Evolutionary conservation across 192 early-diverging fungal species (phyloP).

Genomic region (Phycomyces blakesleeanus): DNA sequence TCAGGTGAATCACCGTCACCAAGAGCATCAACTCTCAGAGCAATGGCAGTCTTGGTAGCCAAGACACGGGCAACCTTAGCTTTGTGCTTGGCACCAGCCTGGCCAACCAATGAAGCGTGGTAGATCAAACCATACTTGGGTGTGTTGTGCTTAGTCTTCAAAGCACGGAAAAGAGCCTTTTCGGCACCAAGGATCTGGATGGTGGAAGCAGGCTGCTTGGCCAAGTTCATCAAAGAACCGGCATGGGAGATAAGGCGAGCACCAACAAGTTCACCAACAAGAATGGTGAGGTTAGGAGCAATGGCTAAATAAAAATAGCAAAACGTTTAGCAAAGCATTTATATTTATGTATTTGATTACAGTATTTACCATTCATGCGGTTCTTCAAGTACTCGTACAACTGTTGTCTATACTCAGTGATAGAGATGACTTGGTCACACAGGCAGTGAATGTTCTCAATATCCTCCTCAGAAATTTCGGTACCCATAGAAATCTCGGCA

Average conservation of each 20-base stretch:
- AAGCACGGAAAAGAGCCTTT: slow-evolving; percentile 96
- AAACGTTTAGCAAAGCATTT: too few species aligned
- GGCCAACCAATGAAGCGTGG: slow-evolving; percentile 94
- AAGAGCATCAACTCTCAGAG: slow-evolving; percentile 90
- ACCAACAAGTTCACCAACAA: slow-evolving; percentile 96
- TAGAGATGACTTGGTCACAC: slow-evolving; percentile 94
- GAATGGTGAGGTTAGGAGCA: slow-evolving; percentile 84
- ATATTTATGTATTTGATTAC: too few species aligned
- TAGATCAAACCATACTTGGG: slow-evolving; percentile 98
- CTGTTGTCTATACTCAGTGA: slow-evolving; percentile 92
- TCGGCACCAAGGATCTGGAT: slow-evolving; percentile 98
- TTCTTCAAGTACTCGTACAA: slow-evolving; percentile 97
- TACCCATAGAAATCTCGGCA: slow-evolving; percentile 98
- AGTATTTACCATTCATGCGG: slow-evolving; percentile 77
- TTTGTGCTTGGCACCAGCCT: slow-evolving; percentile 92
- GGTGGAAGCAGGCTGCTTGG: slow-evolving; percentile 96
- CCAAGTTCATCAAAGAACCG: slow-evolving; percentile 92
- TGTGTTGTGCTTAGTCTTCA: slow-evolving; percentile 95
- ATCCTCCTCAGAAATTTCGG: slow-evolving; percentile 96
- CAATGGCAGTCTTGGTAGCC: slow-evolving; percentile 87
- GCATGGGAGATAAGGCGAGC: slow-evolving; percentile 97
- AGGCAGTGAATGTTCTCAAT: slow-evolving; percentile 91
- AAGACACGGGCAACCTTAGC: slow-evolving; percentile 96
- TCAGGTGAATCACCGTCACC: slow-evolving; percentile 76
- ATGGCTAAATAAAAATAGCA: too few species aligned